Evolutionary conservation across 352 stramenopile genomes (phyloP), one percentile per base, ranked within the genome.

Genomic region (Peronospora farinosa): DNA sequence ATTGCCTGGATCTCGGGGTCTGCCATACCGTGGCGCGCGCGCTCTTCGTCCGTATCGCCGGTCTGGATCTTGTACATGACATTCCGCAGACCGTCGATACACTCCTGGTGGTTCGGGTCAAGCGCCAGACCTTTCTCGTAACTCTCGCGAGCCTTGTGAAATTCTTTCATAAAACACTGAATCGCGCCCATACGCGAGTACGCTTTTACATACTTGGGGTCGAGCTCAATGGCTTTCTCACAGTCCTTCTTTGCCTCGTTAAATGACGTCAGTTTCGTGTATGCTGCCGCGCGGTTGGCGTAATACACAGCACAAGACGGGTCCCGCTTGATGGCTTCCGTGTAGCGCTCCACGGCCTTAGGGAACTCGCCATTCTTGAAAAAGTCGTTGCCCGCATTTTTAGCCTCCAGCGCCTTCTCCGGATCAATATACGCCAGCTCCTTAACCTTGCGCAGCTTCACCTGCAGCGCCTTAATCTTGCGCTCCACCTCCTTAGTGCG

Each of bases 161-260:
- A 98, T 58, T 99, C 96, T 79, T 99, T 99, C 84, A 98, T 97
- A 56, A 98, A 96, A 56, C 98, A 96, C 75, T 99, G 95, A 66
- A 99, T 99, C 51, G 98, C 96, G 15, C 96, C 97, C 63, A 98
- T 97, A 33, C 96, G 95, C 21, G 88, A 94, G 78, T 97, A 99
- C 10, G 96, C 96, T 78, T 99, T 99, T 35, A 98, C 96, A 67
- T 99, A 99, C 65, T 97, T 98, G 4, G 91, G 91, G 72, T 99
- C 97, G 13, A 99, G 65, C 50, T 97, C 94, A 15, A 99, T 69
- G 9, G 97, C 96, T 72, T 98, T 98, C 69, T 99, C 94, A 55
- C 96, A 97, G 57, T 95, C 84, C 56, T 84, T 82, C 71, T 96
- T 96, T 38, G 87, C 87, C 51, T 92, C 82, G 31, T 86, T 69